Conservation (phyloP, 2,329 filamentous ascomycete species). For the Aspergillus jensenii region DNA sequence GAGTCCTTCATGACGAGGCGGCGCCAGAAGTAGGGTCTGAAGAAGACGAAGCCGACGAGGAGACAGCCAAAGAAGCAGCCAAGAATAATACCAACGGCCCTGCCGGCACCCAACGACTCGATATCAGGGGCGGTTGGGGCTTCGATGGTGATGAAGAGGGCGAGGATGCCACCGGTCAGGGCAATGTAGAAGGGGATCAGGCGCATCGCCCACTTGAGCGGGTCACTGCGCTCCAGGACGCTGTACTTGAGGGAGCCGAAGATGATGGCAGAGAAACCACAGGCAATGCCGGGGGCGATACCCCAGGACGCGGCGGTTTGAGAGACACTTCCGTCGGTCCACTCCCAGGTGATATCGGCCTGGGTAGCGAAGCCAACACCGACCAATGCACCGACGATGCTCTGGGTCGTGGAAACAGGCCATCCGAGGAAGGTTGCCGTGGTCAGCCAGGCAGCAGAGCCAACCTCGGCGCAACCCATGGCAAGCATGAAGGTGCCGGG, state of each 20-base stretch:
- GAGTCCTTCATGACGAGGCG: constrained; percentile 25
- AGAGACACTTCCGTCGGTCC: constrained; percentile 47
- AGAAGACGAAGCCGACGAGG: constrained; percentile 24
- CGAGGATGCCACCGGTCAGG: constrained; percentile 49
- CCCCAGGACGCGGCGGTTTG: constrained; percentile 50
- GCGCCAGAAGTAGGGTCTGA: constrained; percentile 28
- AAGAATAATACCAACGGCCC: constrained; percentile 25
- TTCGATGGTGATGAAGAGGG: constrained; percentile 59
- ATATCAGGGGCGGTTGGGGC: constrained; percentile 24
- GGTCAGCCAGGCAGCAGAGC: constrained; percentile 39
- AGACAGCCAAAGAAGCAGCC: constrained; percentile 29
- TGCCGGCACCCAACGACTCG: constrained; percentile 27
- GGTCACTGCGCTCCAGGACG: constrained; percentile 51
- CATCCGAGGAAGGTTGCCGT: constrained; percentile 36
- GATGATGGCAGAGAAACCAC: constrained; percentile 49
- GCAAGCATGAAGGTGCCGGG: constrained; percentile 41
- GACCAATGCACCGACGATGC: constrained; percentile 38
- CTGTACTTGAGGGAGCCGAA: constrained; percentile 52
- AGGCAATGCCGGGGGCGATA: constrained; percentile 51
- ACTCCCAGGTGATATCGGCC: constrained; percentile 29
- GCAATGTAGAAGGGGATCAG: constrained; percentile 52
- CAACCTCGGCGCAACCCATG: constrained; percentile 38
- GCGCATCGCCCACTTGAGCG: constrained; percentile 51
- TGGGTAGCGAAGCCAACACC: constrained; percentile 28
- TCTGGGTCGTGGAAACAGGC: constrained; percentile 46